Conservation (phyloP, 2,329 filamentous ascomycete genomes). For the Aspergillus sp. region DNA sequence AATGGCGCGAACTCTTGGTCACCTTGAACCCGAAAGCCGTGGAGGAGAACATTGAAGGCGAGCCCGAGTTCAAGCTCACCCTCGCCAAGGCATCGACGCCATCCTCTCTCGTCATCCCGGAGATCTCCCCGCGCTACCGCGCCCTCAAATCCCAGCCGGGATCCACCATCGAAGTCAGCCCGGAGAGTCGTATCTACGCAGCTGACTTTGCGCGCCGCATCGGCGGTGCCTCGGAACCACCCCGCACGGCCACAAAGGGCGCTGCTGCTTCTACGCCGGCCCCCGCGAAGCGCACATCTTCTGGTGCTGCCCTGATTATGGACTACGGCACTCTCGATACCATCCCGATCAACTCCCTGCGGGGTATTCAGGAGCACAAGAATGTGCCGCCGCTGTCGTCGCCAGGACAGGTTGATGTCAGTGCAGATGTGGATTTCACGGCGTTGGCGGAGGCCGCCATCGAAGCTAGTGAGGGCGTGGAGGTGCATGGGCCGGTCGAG, state of each 20-base stretch:
- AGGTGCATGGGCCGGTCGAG: conserved; percentile 88
- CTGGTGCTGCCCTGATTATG: conserved; percentile 88
- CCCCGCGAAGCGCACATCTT: conserved; percentile 61
- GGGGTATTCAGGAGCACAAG: conserved; percentile 79
- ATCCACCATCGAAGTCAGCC: conserved; percentile 84
- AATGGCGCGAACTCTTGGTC: conserved; percentile 84
- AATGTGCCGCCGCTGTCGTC: conserved; percentile 75
- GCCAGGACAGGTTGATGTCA: conserved; percentile 83
- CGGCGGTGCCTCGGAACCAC: conserved; percentile 61
- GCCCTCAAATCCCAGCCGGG: conserved; percentile 67
- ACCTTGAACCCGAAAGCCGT: conserved; percentile 64
- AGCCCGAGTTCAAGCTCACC: conserved; percentile 85
- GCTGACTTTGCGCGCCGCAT: conserved; percentile 82
- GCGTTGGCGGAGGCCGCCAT: conserved; percentile 81
- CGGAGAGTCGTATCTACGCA: conserved; percentile 78
- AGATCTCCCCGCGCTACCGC: conserved; percentile 76
- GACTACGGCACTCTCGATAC: conserved; percentile 84
- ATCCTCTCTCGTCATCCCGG: conserved; percentile 81
- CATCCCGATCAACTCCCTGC: conserved; percentile 84
- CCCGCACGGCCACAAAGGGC: conserved; percentile 20
- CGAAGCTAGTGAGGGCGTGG: conserved; percentile 72
- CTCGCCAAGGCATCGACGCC: conserved; percentile 74
- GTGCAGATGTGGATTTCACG: conserved; percentile 89
- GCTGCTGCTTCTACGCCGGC: conserved; percentile 26
- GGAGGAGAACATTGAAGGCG: conserved; percentile 48